Base-by-base conservation (phyloP, 495 filamentous ascomycete genomes). In the Aspergillus indologenus region DNA sequence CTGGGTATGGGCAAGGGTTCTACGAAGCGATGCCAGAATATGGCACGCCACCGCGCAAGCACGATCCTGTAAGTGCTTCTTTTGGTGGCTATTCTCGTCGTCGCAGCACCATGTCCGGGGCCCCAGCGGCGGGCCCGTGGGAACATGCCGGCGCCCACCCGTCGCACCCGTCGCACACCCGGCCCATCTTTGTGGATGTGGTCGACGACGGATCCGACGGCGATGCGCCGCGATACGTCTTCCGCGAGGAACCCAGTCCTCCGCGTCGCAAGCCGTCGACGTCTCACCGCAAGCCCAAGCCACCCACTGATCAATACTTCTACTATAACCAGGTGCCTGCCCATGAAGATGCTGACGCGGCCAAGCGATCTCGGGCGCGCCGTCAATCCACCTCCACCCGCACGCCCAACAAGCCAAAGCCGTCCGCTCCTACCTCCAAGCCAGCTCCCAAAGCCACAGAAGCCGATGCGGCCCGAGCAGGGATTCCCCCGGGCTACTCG, bases 401-500 rank as follows among this genome's bases (percentile, higher is more conserved):
- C 26, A 79, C 67, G 5, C 74, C 76, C 0, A 60, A 61, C 42
- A 79, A 79, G 61, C 74, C 79, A 45, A 80, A 75, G 62, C 75
- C 77, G 18, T 58, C 75, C 1, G 61, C 74, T 3, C 63, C 79
- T 19, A 12, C 24, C 11, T 66, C 72, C 18, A 79, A 79, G 59
- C 79, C 77, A 61, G 65, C 84, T 49, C 80, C 84, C 54, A 84
- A 87, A 73, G 93, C 95, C 55, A 96, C 91, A 56, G 90, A 91
- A 69, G 88, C 83, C 45, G 92, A 97, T 71, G 90, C 90, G 61
- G 83, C 83, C 67, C 82, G 81, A 58, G 89, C 90, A 57, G 83
- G 85, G 51, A 97, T 99, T 58, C 95, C 94, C 2, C 71, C 86
- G 1, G 94, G 96, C 48, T 99, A 96, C 76, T 96, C 90, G 34